Evolutionary conservation across 306 rosid species (phyloP).

Genomic region (Lathyrus sativus): DNA sequence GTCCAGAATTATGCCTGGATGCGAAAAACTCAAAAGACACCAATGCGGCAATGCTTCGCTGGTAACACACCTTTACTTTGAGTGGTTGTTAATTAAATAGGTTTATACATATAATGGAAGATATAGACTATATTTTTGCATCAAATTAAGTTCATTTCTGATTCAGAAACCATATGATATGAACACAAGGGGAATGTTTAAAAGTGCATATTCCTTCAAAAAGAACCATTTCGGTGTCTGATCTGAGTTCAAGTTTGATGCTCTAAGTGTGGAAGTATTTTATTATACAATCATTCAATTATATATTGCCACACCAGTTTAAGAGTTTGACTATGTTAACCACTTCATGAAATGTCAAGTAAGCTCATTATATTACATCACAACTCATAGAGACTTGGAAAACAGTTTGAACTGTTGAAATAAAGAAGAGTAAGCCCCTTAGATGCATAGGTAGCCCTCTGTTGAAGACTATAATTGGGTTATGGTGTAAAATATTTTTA

Average conservation of each 20-base stretch:
- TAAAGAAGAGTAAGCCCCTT: slow-evolving; percentile 21
- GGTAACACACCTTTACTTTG: slow-evolving; percentile 52
- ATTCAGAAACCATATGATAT: background rate
- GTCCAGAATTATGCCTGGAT: slow-evolving; percentile 88
- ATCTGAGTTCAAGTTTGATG: slow-evolving; percentile 16
- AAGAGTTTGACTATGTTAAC: slow-evolving; percentile 12
- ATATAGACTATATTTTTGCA: slow-evolving; percentile 20
- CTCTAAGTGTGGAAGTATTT: slow-evolving; percentile 22
- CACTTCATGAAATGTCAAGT: slow-evolving; percentile 1
- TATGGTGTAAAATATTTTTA: slow-evolving; percentile 13
- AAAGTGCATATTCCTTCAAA: slow-evolving; percentile 21
- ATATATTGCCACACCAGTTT: background rate
- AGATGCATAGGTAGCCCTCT: background rate
- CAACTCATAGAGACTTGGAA: slow-evolving; percentile 12
- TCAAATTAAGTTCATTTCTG: background rate
- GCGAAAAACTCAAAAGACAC: slow-evolving; percentile 94
- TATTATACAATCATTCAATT: slow-evolving; percentile 19
- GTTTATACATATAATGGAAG: slow-evolving; percentile 13
- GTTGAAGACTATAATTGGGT: slow-evolving; percentile 3
- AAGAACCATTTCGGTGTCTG: slow-evolving; percentile 12
- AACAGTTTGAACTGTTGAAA: slow-evolving; percentile 7
- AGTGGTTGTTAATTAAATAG: slow-evolving; percentile 18
- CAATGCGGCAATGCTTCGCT: slow-evolving; percentile 96
- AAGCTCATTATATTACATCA: slow-evolving; percentile 10
- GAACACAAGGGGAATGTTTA: slow-evolving; percentile 29